A percentile compares a stretch with the other conserved stretches of the same genome.
Evolutionary conservation across 202 grass and related monocot genomes (phyloP).

Genomic region (Bolboschoenoplectus hybrid): DNA sequence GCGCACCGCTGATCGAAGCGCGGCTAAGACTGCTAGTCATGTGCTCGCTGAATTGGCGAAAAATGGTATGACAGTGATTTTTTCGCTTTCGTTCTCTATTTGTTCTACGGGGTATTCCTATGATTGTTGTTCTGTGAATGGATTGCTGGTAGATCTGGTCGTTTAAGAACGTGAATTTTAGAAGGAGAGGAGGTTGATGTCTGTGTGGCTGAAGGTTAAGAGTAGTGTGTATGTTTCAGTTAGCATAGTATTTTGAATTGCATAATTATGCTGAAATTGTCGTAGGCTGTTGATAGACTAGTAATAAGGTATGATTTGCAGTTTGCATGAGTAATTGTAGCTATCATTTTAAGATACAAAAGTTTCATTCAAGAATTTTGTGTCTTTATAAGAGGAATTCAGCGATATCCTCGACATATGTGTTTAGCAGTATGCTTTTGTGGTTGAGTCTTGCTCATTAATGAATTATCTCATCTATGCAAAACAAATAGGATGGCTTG

Average conservation of each 20-base stretch:
- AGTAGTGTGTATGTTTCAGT: background rate
- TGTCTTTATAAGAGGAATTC: background rate
- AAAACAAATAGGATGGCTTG: background rate
- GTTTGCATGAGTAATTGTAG: background rate
- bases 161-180: constrained; percentile 22
- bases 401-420: background rate
- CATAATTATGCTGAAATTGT: background rate
- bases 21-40: constrained; percentile 86
- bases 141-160: constrained; percentile 39
- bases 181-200: background rate
- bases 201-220: constrained; percentile 1
- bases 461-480: background rate
- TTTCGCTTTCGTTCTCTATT: background rate
- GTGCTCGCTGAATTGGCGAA: constrained; percentile 86
- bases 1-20: constrained; percentile 72
- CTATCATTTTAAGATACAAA: background rate
- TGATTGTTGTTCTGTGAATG: background rate
- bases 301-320: background rate
- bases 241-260: background rate
- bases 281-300: constrained; percentile 4
- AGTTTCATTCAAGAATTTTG: background rate
- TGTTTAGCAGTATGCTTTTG: background rate
- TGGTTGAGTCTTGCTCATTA: background rate
- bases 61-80: constrained; percentile 56
- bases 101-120: background rate